phyloP scores from a whole-genome alignment of 1,139 yeast genomes.

The Hemisphaericaspora xylanilytica region DNA sequence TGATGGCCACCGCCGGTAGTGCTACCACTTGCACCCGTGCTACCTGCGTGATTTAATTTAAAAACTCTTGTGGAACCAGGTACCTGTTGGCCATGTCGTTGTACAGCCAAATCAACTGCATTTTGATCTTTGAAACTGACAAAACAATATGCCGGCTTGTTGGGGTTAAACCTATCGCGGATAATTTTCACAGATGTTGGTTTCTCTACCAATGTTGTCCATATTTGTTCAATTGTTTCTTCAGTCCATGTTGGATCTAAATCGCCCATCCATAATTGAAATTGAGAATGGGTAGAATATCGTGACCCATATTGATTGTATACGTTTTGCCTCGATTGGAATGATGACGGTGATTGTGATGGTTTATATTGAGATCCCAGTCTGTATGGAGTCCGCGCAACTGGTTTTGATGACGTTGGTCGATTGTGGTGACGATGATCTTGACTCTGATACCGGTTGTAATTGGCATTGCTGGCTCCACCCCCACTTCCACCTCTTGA shows the following conservation, averaged over 20 bases:
- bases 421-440: conserved; percentile 1
- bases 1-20: conserved; percentile 25
- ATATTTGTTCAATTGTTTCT: conserved; percentile 57
- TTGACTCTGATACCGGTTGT: conserved; percentile 5
- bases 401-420: not conserved
- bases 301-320: conserved; percentile 14
- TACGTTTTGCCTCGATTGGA: conserved; percentile 13
- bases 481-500: conserved; percentile 1
- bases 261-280: conserved; percentile 90
- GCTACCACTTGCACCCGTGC: not conserved
- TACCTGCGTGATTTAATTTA: conserved; percentile 85
- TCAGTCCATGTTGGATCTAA: conserved; percentile 87
- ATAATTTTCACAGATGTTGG: conserved; percentile 39
- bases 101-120: conserved; percentile 68
- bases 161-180: conserved; percentile 30
- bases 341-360: conserved; percentile 2
- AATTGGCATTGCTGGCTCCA: no score
- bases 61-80: conserved; percentile 59
- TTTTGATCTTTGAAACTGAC: conserved; percentile 70
- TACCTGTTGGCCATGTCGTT: conserved; percentile 65
- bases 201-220: conserved; percentile 48
- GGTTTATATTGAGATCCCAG: not conserved
- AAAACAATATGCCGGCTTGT: conserved; percentile 61
- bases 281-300: conserved; percentile 11
- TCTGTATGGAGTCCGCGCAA: conserved; percentile 1